phyloP scores from a whole-genome alignment of 78 protist genomes.

The Tieghemostelium lacteum region DNA sequence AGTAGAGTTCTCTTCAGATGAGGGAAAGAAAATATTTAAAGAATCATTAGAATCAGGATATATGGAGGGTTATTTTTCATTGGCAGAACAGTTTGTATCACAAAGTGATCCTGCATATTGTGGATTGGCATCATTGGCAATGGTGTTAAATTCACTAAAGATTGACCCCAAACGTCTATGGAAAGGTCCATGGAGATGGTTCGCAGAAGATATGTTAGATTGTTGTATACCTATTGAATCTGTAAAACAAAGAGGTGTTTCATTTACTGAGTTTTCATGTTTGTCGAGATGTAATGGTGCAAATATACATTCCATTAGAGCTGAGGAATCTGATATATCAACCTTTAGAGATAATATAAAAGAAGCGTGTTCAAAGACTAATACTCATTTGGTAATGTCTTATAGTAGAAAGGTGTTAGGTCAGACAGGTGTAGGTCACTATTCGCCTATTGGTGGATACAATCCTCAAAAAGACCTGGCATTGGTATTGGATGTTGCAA shows the following conservation, averaged over 20 bases:
- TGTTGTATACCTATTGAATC: constrained; percentile 86
- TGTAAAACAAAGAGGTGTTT: constrained; percentile 67
- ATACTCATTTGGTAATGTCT: constrained; percentile 56
- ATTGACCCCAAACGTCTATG: constrained; percentile 89
- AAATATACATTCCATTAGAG: constrained; percentile 27
- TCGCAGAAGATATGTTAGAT: constrained; percentile 86
- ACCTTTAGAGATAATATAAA: constrained; percentile 37
- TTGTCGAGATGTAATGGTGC: constrained; percentile 89
- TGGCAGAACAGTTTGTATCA: constrained; percentile 85
- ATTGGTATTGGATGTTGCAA: constrained; percentile 91
- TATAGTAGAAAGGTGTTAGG: constrained; percentile 80
- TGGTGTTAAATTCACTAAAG: constrained; percentile 90
- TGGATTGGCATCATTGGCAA: constrained; percentile 89
- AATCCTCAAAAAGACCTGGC: constrained; percentile 77
- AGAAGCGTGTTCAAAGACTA: constrained; percentile 2
- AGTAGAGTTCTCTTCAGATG: constrained; percentile 74
- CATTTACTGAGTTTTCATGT: constrained; percentile 84
- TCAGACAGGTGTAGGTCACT: constrained; percentile 93
- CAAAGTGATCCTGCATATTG: constrained; percentile 89
- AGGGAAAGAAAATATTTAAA: constrained; percentile 52
- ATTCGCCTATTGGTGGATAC: constrained; percentile 90
- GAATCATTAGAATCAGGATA: constrained; percentile 77
- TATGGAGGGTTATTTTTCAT: constrained; percentile 83
- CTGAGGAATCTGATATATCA: constrained; percentile 34
- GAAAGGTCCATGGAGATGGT: constrained; percentile 96